Base-by-base conservation (phyloP, 306 rosid genomes). In the Cicer cuneatum region DNA sequence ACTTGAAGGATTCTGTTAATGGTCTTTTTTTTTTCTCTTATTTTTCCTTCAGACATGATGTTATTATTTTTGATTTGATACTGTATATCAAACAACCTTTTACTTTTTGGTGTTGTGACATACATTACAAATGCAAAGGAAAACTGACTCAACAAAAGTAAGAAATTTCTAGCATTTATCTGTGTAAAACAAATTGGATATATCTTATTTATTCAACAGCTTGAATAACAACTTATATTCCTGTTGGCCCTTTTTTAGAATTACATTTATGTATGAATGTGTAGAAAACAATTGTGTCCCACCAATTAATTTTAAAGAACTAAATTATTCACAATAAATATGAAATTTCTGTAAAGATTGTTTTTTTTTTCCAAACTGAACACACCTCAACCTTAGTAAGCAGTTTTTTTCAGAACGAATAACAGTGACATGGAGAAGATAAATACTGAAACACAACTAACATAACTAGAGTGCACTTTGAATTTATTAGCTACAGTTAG, bases 81-180 rank as follows among this genome's bases (percentile, higher is more conserved):
- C 18, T 46, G 3, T 48, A 24, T 38, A n/a, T 38, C 18, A 43
- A 11, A 68, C 11, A 51, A 15, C 13, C 48, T 63, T 41, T 59
- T 48, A 10, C 5, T 16, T 33, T 45, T 33, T 43, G 52, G 16
- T 67, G 69, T 7, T 67, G 62, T 57, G 39, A 46, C 29, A 68
- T 58, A 68, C 53, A 18, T 58, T 58, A 19, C 43, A 77, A 49
- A 77, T 73, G 64, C 54, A 49, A 53, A 16, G 72, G 42, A 65
- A 35, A 49, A 19, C 45, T 21, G 48, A 51, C 41, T 66, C 73
- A 37, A 56, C 59, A 9, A 68, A 66, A 48, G 60, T 52, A 39
- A 47, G 73, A 51, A 19, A 48, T 48, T 39, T 49, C 59, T 71
- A 29, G 43, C 38, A 48, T 59, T 66, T 51, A 29, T 77, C 65